Conservation (phyloP, 1,284 basidiomycete species). For the Tylopilus sp. region DNA sequence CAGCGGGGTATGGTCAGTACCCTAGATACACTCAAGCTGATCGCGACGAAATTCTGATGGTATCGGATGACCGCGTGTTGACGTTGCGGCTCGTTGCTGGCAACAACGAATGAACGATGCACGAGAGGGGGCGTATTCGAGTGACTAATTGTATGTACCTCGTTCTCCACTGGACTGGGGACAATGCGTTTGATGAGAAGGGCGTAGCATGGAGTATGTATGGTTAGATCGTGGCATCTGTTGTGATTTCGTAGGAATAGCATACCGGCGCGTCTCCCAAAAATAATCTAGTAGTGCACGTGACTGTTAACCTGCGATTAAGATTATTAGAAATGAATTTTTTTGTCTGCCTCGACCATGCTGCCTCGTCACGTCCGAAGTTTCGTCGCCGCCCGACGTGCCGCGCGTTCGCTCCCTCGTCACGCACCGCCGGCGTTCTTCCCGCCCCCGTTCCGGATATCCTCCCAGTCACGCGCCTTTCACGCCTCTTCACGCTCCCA, state of each 20-base stretch:
- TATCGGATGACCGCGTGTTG: constrained; percentile 77
- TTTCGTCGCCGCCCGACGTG: constrained; percentile 30
- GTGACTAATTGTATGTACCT: constrained; percentile 8
- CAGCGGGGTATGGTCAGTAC: constrained; percentile 40
- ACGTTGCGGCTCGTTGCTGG: constrained; percentile 46
- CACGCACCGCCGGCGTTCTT: constrained; percentile 23
- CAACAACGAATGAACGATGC: constrained; percentile 14
- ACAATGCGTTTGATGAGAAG: constrained; percentile 7
- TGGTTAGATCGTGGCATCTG: constrained; percentile 32
- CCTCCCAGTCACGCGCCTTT: constrained; percentile 45
- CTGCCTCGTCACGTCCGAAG: constrained; percentile 34
- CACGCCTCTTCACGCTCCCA: constrained; percentile 63
- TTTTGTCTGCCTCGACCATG: constrained; percentile 16
- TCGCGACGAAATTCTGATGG: constrained; percentile 77
- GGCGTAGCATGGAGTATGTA: constrained; percentile 18
- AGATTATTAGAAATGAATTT: constrained; percentile 1
- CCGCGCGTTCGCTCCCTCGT: constrained; percentile 12
- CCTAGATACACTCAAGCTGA: constrained; percentile 48
- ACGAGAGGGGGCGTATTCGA: neutral
- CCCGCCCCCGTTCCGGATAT: constrained; percentile 47
- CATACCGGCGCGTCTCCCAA: too few species aligned
- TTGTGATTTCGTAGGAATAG: constrained; percentile 27
- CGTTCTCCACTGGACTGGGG: constrained; percentile 20
- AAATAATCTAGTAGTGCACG: too few species aligned
- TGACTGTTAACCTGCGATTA: constrained; percentile 1